Evolutionary conservation across 1,284 basidiomycete species (phyloP).

Genomic region (Microbotryum violaceum): DNA sequence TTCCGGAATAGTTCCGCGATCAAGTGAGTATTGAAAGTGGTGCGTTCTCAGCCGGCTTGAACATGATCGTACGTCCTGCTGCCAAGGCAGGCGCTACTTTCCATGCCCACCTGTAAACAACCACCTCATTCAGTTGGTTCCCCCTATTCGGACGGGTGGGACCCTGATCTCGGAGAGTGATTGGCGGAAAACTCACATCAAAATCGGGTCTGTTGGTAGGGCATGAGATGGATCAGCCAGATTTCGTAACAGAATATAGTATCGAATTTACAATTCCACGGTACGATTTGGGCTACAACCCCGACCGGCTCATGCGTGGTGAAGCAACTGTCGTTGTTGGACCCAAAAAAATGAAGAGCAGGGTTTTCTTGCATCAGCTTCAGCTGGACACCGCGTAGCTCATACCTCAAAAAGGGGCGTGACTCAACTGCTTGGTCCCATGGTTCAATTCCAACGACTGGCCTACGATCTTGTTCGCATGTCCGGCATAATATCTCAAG

Average conservation of each 20-base stretch:
- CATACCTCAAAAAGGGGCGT: neutral
- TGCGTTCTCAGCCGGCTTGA: conserved; percentile 38
- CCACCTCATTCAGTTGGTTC: no score
- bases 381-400: no score
- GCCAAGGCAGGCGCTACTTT: conserved; percentile 39
- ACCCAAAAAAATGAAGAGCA: conserved; percentile 8
- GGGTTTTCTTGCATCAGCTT: conserved; percentile 37
- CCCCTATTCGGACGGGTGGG: neutral
- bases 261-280: conserved; percentile 37
- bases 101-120: conserved; percentile 12
- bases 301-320: conserved; percentile 40
- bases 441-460: conserved; percentile 30
- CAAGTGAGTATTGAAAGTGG: conserved; percentile 33
- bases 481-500: conserved; percentile 31
- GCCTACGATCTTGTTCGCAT: conserved; percentile 20
- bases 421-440: conserved; percentile 2
- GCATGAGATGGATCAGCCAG: neutral
- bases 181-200: conserved; percentile 1
- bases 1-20: conserved; percentile 33
- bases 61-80: conserved; percentile 36
- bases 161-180: neutral
- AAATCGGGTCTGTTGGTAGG: conserved; percentile 6
- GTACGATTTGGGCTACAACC: conserved; percentile 34
- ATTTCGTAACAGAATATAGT: no score
- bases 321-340: conserved; percentile 35